A percentile compares a stretch with the other conserved stretches of the same genome.
phyloP scores from a whole-genome alignment of 2,329 filamentous ascomycete genomes.

The Paecilomyces sp. region DNA sequence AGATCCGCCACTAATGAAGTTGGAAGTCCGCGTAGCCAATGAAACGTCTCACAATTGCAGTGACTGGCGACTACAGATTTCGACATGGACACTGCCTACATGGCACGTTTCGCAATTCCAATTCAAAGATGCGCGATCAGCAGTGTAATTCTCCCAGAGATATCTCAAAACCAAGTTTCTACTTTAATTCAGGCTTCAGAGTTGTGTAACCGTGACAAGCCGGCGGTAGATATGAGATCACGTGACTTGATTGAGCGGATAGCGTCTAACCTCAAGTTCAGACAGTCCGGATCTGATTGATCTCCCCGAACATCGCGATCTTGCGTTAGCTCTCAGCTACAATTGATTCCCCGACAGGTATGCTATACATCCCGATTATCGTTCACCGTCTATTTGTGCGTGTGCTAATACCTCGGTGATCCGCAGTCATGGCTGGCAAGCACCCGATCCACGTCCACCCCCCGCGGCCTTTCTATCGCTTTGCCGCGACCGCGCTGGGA shows the following conservation, averaged over 20 bases:
- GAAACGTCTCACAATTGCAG: not conserved
- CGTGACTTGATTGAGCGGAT: not conserved
- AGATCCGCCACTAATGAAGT: not conserved
- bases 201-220: not conserved
- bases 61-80: not conserved
- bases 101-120: not conserved
- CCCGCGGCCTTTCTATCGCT: constrained; percentile 67
- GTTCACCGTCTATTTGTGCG: not conserved
- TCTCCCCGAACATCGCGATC: not conserved
- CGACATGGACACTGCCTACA: not conserved
- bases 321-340: not conserved
- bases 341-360: not conserved
- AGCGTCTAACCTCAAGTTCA: not conserved
- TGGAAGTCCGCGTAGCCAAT: not conserved
- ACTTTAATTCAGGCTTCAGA: not conserved
- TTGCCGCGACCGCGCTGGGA: constrained; percentile 77
- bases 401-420: not conserved
- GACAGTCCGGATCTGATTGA: not conserved
- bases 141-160: too few relatives aligned
- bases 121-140: not conserved
- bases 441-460: constrained; percentile 49
- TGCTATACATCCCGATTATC: not conserved
- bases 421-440: constrained; percentile 31
- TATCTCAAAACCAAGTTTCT: too few relatives aligned
- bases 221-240: not conserved